Evolutionary conservation across 495 filamentous ascomycete species (phyloP), one percentile per base, ranked within the genome.

Genomic region (Umbilicaria muhlenbergii): DNA sequence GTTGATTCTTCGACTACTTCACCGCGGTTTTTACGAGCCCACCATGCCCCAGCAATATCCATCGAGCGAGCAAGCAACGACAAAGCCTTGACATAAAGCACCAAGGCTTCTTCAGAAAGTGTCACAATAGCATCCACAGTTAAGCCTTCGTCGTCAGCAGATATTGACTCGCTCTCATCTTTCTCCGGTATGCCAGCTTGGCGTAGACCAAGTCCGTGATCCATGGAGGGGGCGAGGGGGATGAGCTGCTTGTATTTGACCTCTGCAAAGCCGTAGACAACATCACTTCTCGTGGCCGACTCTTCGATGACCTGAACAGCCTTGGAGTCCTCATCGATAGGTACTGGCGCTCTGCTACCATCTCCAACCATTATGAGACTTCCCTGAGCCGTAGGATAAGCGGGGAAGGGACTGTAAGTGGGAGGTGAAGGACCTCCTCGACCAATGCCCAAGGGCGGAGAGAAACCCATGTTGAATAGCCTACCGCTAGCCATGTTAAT

Each of bases 241-340:
- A 96, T 73, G 31, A 98, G 71, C 55, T 98, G 91, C 60, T 91
- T 91, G 65, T 89, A 95, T 62, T 98, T 98, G 47, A 98, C 88
- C 60, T 96, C 91, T 10, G 91, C 91, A 62, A 96, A 95, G 16
- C 86, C 86, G 57, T 83, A 96, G 1, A 98, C 86, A 28, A 95
- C 88, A 56, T 98, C 87, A 50, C 86, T 94, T 21, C 85, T 78
- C 13, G 82, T 87, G 6, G 92, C 92, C 40, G 79, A 80, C 44
- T 96, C 87, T 59, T 98, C 91, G 34, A 96, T 83, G 24, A 70
- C 72, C 43, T 87, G 76, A 5, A 91, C 74, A 19, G 81, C 78
- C 54, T 70, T 74, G 36, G 71, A 66, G 57, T 98, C 91, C 55
- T 96, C 87, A 46, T 96, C 89, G 8, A 75, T 57, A 8, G 72